These are phyloP conservation scores for Claviceps paspali DNA, from an alignment of 2,329 filamentous ascomycete genomes.

Conservation along the genomic window DNA sequence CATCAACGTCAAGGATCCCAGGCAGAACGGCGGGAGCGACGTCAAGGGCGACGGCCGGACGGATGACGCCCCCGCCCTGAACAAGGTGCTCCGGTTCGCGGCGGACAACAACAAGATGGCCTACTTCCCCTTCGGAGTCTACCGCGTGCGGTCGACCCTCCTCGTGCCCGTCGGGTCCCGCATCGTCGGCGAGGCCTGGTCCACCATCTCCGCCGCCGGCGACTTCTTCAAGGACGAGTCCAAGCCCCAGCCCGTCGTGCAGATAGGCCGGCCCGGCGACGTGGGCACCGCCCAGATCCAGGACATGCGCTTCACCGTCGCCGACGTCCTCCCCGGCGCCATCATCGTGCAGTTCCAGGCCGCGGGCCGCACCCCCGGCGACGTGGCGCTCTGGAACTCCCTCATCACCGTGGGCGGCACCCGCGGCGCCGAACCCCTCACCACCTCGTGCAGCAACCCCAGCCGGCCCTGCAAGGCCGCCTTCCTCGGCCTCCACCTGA, in stretches of 20 bases:
- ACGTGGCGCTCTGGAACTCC: conserved; percentile 35
- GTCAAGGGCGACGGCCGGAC: conserved; percentile 22
- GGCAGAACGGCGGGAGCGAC: conserved; percentile 13
- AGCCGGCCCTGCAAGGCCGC: conserved; percentile 29
- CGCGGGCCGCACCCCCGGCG: conserved; percentile 25
- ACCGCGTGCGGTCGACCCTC: conserved; percentile 14
- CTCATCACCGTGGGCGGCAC: conserved; percentile 31
- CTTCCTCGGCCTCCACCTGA: conserved; percentile 33
- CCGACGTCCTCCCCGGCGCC: conserved; percentile 25
- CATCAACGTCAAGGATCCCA: conserved; percentile 23
- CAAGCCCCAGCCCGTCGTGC: conserved; percentile 32
- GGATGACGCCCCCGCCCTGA: conserved; percentile 23
- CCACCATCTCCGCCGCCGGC: conserved; percentile 33
- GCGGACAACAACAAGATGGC: conserved; percentile 16
- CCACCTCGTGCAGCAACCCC: conserved; percentile 20
- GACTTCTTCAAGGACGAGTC: conserved; percentile 24
- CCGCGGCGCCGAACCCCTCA: conserved; percentile 18
- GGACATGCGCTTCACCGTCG: conserved; percentile 36
- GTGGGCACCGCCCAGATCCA: conserved; percentile 32
- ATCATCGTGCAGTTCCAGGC: conserved; percentile 23
- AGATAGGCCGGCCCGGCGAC: conserved; percentile 35
- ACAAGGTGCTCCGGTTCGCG: conserved; percentile 21
- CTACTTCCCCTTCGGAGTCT: conserved; percentile 16
- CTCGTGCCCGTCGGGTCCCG: conserved; percentile 24
- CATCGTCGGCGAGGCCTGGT: conserved; percentile 40